A percentile compares a stretch with the other conserved stretches of the same genome.
Conservation (phyloP, 345 rosid species). For the Linum trigynum region DNA sequence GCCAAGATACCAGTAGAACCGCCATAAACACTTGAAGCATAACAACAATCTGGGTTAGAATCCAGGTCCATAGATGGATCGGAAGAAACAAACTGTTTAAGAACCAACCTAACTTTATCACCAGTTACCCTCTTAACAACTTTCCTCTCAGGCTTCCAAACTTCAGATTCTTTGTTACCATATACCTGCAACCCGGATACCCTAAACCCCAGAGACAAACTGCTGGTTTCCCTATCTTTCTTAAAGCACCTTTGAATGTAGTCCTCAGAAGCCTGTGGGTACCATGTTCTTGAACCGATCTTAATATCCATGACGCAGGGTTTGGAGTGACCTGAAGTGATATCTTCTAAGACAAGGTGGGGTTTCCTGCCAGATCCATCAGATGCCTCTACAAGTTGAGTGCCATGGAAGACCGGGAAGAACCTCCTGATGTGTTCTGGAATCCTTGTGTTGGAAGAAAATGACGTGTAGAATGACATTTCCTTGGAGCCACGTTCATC, state of each 20-base stretch:
- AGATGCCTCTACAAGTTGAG: conserved; percentile 61
- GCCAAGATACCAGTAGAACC: conserved; percentile 60
- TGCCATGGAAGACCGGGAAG: conserved; percentile 70
- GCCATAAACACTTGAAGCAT: conserved; percentile 46
- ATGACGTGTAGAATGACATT: conserved; percentile 58
- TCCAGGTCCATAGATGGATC: conserved; percentile 25
- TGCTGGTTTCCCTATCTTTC: conserved; percentile 56
- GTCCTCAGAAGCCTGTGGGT: conserved; percentile 64
- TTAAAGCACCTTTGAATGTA: conserved; percentile 50
- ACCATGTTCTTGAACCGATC: conserved; percentile 96
- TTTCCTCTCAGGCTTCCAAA: conserved; percentile 65
- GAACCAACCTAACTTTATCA: conserved; percentile 44
- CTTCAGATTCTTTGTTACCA: conserved; percentile 28
- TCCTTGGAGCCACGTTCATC: conserved; percentile 64
- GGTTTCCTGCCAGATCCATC: conserved; percentile 56
- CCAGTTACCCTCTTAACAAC: conserved; percentile 29
- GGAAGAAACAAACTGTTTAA: conserved; percentile 77
- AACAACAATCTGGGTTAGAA: conserved; percentile 48
- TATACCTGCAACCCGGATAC: conserved; percentile 63
- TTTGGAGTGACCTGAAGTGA: conserved; percentile 23
- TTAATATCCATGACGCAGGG: conserved; percentile 81
- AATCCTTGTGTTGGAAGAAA: conserved; percentile 42
- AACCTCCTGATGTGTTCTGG: conserved; percentile 57
- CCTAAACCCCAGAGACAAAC: conserved; percentile 57
- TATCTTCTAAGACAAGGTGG: conserved; percentile 65